Base-by-base conservation (phyloP, 129 eudicot genomes). In the Artemisia annua region DNA sequence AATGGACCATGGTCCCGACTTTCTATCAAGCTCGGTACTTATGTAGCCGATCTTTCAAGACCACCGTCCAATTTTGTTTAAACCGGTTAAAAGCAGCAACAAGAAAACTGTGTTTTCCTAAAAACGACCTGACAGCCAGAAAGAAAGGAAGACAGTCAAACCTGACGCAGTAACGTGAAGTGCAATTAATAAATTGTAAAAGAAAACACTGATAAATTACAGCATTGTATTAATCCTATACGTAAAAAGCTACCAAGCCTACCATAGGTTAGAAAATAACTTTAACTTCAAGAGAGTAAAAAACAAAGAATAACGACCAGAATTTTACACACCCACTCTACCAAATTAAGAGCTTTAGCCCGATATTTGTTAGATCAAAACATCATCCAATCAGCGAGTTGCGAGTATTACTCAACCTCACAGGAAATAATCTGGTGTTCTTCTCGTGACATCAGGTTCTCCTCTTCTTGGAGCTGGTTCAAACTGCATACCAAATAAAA, bases 391-490 rank as follows among this genome's bases (percentile, higher is more conserved):
- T 24, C 70, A 55, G 44, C 18, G 1, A 5, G 26, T 22, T 20
- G 19, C 70, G 4, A 67, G 12, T 17, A 48, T 30, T 63, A 22
- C 79, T 30, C 74, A 58, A 64, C 80, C 55, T 86, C 73, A 90
- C 72, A 90, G 78, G 85, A 87, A 90, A 80, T 90, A 90, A 79
- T 87, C 95, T 13, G 97, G 97, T 30, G 91, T 90, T 75, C 97
- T 85, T 72, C 97, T 88, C 12, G 95, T 90, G 17, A 90, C 95
- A 83, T 90, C 97, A 26, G 97, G 97, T 72, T 90, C 97, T 22
- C 97, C 95, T 85, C 95, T 85, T 86, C 97, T 85, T 15, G 97
- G 97, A 61, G 94, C 91, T 24, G 94, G 97, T 78, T 90, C 97
- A 83, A 90, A 87, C 94, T 90, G 88, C 80, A 83, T 63, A 19